Conservation (phyloP, 345 rosid species). For the Physaria fendleri region DNA sequence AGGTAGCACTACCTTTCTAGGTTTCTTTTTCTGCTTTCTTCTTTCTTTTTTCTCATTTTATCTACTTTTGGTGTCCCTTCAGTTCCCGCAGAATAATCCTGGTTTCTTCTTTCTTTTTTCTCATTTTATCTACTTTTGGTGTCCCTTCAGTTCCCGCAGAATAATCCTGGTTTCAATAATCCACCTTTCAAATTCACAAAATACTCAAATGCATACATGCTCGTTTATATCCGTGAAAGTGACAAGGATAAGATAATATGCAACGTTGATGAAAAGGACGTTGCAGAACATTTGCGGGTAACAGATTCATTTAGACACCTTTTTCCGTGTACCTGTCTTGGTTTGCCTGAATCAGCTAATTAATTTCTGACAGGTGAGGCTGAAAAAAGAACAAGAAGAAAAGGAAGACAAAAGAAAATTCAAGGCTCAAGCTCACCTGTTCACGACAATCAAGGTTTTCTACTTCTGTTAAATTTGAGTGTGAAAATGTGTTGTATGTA, state of each 20-base stretch:
- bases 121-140: no score
- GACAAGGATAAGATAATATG: conserved; percentile 95
- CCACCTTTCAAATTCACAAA: conserved; percentile 93
- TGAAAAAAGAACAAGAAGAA: conserved; percentile 94
- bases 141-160: no score
- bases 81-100: conserved; percentile 93
- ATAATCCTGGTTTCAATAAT: conserved; percentile 80
- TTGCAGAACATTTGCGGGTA: conserved; percentile 97
- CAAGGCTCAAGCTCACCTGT: conserved; percentile 93
- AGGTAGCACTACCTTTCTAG: conserved; percentile 44
- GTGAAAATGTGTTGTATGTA: neutral
- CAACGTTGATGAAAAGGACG: conserved; percentile 94
- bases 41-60: conserved; percentile 3
- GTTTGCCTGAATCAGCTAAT: conserved; percentile 5
- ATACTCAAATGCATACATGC: conserved; percentile 98
- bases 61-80: conserved; percentile 18
- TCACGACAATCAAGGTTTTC: conserved; percentile 81
- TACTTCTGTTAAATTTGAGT: conserved; percentile 2
- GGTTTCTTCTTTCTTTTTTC: no score
- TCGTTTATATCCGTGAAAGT: conserved; percentile 88
- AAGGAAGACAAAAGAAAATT: conserved; percentile 80
- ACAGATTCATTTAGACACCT: conserved; percentile 1
- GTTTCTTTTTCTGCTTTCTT: conserved; percentile 6
- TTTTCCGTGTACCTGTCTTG: neutral
- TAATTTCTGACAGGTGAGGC: conserved; percentile 58